These are phyloP conservation scores for Tricholoma bakamatsutake DNA, from an alignment of 768 basidiomycete species.

Conservation along the genomic window DNA sequence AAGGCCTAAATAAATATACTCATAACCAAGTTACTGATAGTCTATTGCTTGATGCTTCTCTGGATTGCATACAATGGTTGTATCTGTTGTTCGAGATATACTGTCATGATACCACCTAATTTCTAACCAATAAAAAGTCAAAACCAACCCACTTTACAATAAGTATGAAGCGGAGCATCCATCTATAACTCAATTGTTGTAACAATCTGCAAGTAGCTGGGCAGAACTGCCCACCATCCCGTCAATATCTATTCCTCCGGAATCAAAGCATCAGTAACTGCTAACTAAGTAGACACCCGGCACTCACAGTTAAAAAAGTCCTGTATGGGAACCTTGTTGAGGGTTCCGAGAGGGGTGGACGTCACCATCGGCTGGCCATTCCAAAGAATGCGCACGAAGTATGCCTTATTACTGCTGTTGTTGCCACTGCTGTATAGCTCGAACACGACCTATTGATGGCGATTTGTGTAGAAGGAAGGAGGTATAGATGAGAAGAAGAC, in stretches of 20 bases:
- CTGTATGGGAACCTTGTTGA: constrained; percentile 39
- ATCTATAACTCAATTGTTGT: constrained; percentile 5
- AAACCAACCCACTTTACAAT: not conserved
- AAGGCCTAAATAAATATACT: no score
- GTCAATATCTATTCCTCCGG: constrained; percentile 29
- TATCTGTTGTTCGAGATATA: no score
- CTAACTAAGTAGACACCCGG: no score
- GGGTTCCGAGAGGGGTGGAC: constrained; percentile 38
- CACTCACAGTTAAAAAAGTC: constrained; percentile 38
- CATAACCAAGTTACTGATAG: no score
- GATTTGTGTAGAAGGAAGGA: not conserved
- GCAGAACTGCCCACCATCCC: constrained; percentile 29
- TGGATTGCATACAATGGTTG: no score
- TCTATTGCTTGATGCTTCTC: no score
- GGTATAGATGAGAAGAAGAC: not conserved
- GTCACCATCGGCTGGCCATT: constrained; percentile 44
- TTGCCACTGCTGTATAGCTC: constrained; percentile 31
- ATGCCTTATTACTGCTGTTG: constrained; percentile 1
- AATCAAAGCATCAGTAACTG: not conserved
- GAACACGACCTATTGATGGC: constrained; percentile 29
- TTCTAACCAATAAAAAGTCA: not conserved
- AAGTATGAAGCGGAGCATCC: not conserved
- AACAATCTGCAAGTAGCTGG: constrained; percentile 28
- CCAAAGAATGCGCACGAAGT: no score
- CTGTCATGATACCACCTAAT: no score